Conservation (phyloP, 106 monocot species). For the Dendrobium chrysotoxum region DNA sequence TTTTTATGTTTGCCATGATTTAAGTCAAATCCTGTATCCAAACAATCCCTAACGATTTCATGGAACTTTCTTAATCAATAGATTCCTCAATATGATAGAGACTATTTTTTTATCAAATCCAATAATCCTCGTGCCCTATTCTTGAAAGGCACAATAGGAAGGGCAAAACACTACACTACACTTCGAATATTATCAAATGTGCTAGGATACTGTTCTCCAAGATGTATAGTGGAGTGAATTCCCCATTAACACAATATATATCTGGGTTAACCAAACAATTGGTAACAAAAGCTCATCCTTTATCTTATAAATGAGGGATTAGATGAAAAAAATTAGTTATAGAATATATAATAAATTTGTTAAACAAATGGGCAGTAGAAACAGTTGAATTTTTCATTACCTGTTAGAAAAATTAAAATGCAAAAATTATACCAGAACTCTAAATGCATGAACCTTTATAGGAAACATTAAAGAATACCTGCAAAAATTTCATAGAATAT, state of each 20-base stretch:
- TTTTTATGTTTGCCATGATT: too few relatives aligned
- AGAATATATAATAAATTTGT: background rate
- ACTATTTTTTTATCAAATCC: too few relatives aligned
- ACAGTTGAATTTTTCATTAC: background rate
- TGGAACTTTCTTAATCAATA: too few relatives aligned
- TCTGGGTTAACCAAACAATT: background rate
- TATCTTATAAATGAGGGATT: background rate
- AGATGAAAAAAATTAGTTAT: background rate
- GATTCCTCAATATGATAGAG: too few relatives aligned
- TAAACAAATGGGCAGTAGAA: background rate
- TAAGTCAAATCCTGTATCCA: too few relatives aligned
- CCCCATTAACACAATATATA: background rate
- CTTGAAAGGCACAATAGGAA: too few relatives aligned
- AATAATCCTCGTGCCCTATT: too few relatives aligned
- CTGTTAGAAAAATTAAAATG: background rate
- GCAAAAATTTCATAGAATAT: conserved; percentile 93
- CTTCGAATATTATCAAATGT: background rate
- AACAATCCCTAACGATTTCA: too few relatives aligned
- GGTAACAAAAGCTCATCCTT: background rate
- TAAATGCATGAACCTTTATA: background rate
- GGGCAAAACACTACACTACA: too few relatives aligned
- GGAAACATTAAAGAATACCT: conserved; percentile 40
- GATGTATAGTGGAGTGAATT: background rate
- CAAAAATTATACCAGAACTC: background rate
- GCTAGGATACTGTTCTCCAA: background rate